Conservation (phyloP, 768 basidiomycete genomes). For the Zangia roseola region DNA sequence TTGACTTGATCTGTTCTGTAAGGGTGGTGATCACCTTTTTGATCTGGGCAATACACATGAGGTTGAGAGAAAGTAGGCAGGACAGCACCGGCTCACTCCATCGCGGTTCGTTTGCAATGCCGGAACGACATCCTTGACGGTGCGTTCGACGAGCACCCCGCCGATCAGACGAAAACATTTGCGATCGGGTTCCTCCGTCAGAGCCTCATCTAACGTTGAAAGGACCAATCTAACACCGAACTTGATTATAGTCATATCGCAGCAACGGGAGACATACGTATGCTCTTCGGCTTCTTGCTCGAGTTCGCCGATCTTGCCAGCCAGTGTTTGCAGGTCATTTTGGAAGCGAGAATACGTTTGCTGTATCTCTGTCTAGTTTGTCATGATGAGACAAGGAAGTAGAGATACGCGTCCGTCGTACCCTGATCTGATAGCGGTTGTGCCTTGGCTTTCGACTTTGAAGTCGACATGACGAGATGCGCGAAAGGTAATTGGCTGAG, state of each 20-base stretch:
- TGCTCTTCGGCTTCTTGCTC: constrained; percentile 97
- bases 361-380: constrained; percentile 73
- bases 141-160: constrained; percentile 92
- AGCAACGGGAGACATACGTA: constrained; percentile 51
- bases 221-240: constrained; percentile 70
- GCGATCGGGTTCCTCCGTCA: constrained; percentile 81
- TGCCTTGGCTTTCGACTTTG: constrained; percentile 60
- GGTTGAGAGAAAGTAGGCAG: neutral
- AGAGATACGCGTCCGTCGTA: constrained; percentile 32
- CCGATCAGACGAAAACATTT: constrained; percentile 97
- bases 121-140: constrained; percentile 92
- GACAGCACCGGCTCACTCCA: constrained; percentile 54
- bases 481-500: constrained; percentile 27
- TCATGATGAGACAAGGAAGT: constrained; percentile 36
- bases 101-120: constrained; percentile 86
- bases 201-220: constrained; percentile 78
- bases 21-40: constrained; percentile 75
- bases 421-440: constrained; percentile 70
- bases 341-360: constrained; percentile 79
- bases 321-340: constrained; percentile 87
- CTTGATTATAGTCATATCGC: neutral
- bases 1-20: constrained; percentile 83
- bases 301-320: constrained; percentile 93
- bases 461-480: constrained; percentile 36
- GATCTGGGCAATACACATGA: constrained; percentile 52